Evolutionary conservation across 2,329 filamentous ascomycete species (phyloP).

Genomic region (Pestalotiopsis sp.): DNA sequence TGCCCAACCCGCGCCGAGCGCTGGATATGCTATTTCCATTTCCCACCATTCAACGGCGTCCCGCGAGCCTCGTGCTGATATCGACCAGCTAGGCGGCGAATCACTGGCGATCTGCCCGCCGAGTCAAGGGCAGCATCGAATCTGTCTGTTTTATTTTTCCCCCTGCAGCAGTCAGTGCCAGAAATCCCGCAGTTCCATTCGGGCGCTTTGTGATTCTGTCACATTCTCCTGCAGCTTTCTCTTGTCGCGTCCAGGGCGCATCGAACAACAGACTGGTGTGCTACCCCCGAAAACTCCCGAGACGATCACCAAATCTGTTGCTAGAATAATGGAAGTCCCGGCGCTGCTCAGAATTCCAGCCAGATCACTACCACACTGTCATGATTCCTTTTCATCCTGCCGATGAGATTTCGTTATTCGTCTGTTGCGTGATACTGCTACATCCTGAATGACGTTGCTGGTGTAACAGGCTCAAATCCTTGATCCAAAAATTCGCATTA

Average conservation of each 20-base stretch:
- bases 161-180: background rate
- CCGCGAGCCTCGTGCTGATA: background rate
- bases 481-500: background rate
- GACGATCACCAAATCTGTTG: background rate
- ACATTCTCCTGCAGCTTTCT: background rate
- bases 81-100: background rate
- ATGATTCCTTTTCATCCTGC: background rate
- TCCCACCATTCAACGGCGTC: background rate
- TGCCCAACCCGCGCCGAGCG: background rate
- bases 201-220: background rate
- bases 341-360: background rate
- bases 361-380: background rate
- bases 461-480: background rate
- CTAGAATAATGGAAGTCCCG: background rate
- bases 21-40: background rate
- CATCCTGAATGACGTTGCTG: background rate
- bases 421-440: background rate
- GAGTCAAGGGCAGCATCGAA: background rate
- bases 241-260: background rate
- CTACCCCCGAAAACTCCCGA: background rate
- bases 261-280: background rate
- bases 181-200: background rate
- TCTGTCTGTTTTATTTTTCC: background rate
- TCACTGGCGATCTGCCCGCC: background rate
- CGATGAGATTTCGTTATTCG: background rate